Percentiles rank a stretch among this genome's conserved stretches.
Evolutionary conservation across 192 early-diverging fungal species (phyloP).

Genomic region (Entomortierella lignicola): DNA sequence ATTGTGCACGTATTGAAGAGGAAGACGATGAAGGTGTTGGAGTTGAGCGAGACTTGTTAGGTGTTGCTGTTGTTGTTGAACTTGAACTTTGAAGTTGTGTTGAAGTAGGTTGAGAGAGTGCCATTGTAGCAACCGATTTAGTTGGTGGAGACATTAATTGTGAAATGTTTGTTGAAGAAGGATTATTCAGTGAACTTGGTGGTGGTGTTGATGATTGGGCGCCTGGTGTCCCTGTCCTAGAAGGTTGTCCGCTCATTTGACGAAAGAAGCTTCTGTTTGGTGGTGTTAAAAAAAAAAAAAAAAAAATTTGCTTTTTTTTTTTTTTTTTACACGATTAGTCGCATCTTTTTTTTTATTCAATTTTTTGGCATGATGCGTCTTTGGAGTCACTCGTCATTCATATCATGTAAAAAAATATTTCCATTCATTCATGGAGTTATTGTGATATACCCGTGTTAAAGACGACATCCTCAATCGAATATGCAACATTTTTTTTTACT

Average conservation of each 20-base stretch:
- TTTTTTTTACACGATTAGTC: not conserved
- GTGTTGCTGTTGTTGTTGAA: not conserved
- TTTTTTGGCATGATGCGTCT: not conserved
- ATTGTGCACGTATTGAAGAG: conserved; percentile 19
- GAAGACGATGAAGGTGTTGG: conserved; percentile 27
- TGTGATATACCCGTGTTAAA: too few relatives aligned
- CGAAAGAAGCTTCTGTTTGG: too few relatives aligned
- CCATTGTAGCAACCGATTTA: conserved; percentile 5
- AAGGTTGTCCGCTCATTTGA: not conserved
- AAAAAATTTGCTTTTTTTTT: not conserved
- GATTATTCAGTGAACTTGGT: not conserved
- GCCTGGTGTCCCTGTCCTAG: conserved; percentile 8
- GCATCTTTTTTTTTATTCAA: too few relatives aligned
- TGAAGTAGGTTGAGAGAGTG: conserved; percentile 1
- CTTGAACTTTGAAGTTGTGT: not conserved
- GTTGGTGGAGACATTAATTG: conserved; percentile 8
- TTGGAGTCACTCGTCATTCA: too few relatives aligned
- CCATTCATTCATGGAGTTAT: too few relatives aligned
- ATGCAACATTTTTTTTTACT: too few relatives aligned
- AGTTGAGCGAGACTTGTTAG: too few relatives aligned
- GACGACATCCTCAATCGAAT: too few relatives aligned
- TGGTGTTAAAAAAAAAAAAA: not conserved
- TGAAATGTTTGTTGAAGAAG: conserved; percentile 2
- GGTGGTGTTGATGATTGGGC: not conserved
- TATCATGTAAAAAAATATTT: too few relatives aligned